phyloP scores from a whole-genome alignment of 73 alveolate genomes.

The Durusdinium trenchii region DNA sequence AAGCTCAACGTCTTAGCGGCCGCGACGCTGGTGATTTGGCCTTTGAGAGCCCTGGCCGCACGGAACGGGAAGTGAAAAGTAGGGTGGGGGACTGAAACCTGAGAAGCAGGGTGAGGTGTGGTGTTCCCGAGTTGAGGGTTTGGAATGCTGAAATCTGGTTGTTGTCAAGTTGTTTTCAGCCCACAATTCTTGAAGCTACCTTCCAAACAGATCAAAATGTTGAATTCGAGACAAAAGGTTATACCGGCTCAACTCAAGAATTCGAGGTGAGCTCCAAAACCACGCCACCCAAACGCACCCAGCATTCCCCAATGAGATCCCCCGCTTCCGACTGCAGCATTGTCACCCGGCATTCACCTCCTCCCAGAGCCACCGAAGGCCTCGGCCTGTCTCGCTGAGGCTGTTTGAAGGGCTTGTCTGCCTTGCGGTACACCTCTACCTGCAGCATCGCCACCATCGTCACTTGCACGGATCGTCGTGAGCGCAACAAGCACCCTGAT shows the following conservation, averaged over 20 bases:
- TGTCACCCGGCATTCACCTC: background rate
- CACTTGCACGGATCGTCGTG: too few species aligned
- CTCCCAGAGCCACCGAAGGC: background rate
- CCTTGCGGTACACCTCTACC: conserved; percentile 56
- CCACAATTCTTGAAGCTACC: background rate
- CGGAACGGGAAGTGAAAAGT: too few species aligned
- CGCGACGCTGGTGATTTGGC: conserved; percentile 40
- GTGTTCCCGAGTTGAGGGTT: too few species aligned
- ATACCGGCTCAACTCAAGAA: too few species aligned
- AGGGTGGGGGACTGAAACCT: background rate
- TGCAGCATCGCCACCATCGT: conserved; percentile 71
- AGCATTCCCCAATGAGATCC: too few species aligned
- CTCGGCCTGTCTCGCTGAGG: background rate
- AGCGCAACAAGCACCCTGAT: too few species aligned
- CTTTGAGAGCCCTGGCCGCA: conserved; percentile 22
- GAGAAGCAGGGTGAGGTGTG: too few species aligned
- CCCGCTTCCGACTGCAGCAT: too few species aligned
- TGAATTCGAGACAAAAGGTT: too few species aligned
- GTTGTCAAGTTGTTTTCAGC: background rate
- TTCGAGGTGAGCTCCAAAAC: too few species aligned
- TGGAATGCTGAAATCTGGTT: background rate
- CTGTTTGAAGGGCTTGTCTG: conserved; percentile 7
- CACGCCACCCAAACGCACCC: too few species aligned
- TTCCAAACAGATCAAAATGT: too few species aligned
- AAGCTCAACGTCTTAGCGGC: conserved; percentile 47